phyloP scores from a whole-genome alignment of 192 early-diverging fungal species.

The Geranomyces michiganensis region DNA sequence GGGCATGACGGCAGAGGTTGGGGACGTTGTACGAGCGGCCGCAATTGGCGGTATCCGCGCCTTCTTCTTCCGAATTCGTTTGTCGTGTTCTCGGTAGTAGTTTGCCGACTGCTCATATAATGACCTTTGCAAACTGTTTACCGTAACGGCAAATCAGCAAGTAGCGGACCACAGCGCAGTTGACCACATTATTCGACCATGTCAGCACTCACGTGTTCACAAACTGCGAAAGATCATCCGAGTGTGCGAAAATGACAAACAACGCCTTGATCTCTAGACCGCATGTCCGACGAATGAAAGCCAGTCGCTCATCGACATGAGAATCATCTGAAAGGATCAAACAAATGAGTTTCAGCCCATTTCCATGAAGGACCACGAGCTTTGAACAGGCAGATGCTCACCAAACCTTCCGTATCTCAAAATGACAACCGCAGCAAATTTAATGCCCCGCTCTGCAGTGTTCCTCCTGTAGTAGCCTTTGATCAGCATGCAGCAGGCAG shows the following conservation, averaged over 20 bases:
- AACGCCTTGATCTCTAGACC: slow-evolving; percentile 74
- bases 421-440: slow-evolving; percentile 74
- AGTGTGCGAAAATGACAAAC: slow-evolving; percentile 60
- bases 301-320: slow-evolving; percentile 69
- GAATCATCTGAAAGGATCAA: slow-evolving; percentile 67
- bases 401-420: slow-evolving; percentile 59
- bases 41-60: slow-evolving; percentile 55
- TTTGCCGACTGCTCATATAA: slow-evolving; percentile 69
- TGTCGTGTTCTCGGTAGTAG: slow-evolving; percentile 79
- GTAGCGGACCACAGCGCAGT: background rate
- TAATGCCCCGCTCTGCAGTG: slow-evolving; percentile 65
- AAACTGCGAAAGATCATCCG: slow-evolving; percentile 61
- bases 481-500: too few relatives aligned
- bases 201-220: slow-evolving; percentile 64
- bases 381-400: slow-evolving; percentile 38
- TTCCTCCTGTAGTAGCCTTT: slow-evolving; percentile 49
- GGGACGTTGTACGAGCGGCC: slow-evolving; percentile 4
- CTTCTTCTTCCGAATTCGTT: slow-evolving; percentile 72
- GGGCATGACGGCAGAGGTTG: background rate
- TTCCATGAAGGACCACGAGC: too few relatives aligned
- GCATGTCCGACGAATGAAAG: slow-evolving; percentile 66
- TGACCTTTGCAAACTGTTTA: slow-evolving; percentile 62
- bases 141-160: background rate
- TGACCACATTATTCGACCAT: background rate
- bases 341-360: background rate